phyloP scores from a whole-genome alignment of 495 filamentous ascomycete species.

The Podospora appendiculata region DNA sequence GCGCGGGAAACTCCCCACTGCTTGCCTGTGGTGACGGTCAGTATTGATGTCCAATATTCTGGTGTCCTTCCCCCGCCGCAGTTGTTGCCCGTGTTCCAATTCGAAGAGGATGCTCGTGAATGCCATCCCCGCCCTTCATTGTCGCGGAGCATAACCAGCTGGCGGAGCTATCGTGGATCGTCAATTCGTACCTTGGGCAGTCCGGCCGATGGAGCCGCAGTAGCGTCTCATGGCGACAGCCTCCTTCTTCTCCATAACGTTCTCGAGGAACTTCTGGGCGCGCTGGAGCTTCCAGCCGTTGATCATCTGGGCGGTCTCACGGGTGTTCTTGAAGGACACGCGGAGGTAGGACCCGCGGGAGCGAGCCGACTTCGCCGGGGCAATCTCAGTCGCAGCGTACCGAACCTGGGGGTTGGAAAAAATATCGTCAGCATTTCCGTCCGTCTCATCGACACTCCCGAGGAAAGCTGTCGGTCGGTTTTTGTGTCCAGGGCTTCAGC shows the following conservation, averaged over 20 bases:
- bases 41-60: too few relatives aligned
- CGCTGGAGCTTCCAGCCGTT: conserved; percentile 98
- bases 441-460: background rate
- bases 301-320: conserved; percentile 97
- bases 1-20: conserved; percentile 94
- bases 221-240: conserved; percentile 96
- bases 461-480: background rate
- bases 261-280: conserved; percentile 90
- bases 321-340: conserved; percentile 99
- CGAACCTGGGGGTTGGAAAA: conserved; percentile 61
- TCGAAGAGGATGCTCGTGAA: background rate
- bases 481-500: too few relatives aligned
- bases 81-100: too few relatives aligned
- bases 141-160: background rate
- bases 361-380: conserved; percentile 87
- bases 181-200: conserved; percentile 81
- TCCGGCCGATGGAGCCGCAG: conserved; percentile 85
- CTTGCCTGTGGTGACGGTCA: conserved; percentile 59
- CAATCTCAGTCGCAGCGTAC: conserved; percentile 89
- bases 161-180: background rate
- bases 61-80: too few relatives aligned
- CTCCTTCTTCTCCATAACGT: conserved; percentile 91
- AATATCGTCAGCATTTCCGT: background rate
- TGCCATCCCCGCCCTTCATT: background rate
- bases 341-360: conserved; percentile 97